Evolutionary conservation across 768 basidiomycete species (phyloP).

Genomic region (Pisolithus orientalis): DNA sequence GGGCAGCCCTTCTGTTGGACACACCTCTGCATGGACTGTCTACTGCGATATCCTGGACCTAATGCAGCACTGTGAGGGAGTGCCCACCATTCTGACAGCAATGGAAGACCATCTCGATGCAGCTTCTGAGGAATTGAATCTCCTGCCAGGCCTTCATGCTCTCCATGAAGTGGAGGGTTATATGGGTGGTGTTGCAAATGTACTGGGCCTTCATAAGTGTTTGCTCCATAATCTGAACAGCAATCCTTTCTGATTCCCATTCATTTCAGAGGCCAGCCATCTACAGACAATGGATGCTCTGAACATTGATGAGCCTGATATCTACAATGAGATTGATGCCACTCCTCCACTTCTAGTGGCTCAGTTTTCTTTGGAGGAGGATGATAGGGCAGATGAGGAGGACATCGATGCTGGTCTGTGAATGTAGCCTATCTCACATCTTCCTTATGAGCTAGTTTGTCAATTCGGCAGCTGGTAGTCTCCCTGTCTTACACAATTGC

Average conservation of each 20-base stretch:
- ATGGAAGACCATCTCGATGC: not conserved
- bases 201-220: constrained; percentile 2
- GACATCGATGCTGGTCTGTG: too few relatives aligned
- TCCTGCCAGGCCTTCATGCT: not conserved
- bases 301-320: not conserved
- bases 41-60: not conserved
- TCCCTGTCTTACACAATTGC: too few relatives aligned
- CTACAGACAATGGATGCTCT: not conserved
- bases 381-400: not conserved
- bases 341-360: not conserved
- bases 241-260: not conserved
- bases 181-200: constrained; percentile 4
- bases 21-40: constrained; percentile 19
- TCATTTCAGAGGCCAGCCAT: not conserved
- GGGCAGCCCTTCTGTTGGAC: constrained; percentile 17
- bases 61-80: not conserved
- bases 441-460: too few relatives aligned
- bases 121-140: not conserved
- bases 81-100: not conserved
- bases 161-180: not conserved
- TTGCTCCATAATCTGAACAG: too few relatives aligned
- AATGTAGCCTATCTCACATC: too few relatives aligned
- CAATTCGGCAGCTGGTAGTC: too few relatives aligned
- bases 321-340: not conserved
- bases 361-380: not conserved